Evolutionary conservation across 2,329 filamentous ascomycete species (phyloP).

Genomic region (Pleoardoris graminearum): DNA sequence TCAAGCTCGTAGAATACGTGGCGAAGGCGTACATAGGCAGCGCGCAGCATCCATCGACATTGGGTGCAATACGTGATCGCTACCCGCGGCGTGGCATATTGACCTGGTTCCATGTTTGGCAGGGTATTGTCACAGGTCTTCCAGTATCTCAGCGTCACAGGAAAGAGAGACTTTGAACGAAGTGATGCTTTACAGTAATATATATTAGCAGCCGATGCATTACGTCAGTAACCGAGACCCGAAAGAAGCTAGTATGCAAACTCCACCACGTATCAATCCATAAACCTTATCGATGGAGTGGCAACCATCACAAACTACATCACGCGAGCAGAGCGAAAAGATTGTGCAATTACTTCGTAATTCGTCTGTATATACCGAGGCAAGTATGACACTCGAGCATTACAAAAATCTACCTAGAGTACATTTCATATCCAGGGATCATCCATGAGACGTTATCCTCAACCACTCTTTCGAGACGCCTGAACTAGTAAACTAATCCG

Average conservation of each 20-base stretch:
- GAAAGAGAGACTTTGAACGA: no score
- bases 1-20: background rate
- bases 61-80: slow-evolving; percentile 93
- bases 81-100: slow-evolving; percentile 65
- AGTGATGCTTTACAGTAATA: no score
- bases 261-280: background rate
- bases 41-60: slow-evolving; percentile 88
- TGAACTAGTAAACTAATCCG: slow-evolving; percentile 32
- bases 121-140: background rate
- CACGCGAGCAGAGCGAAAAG: background rate
- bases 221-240: slow-evolving; percentile 5
- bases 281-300: background rate
- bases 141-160: no score
- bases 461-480: slow-evolving; percentile 42
- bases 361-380: slow-evolving; percentile 29
- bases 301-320: background rate
- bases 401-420: slow-evolving; percentile 39
- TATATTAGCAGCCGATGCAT: no score
- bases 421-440: slow-evolving; percentile 33
- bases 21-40: slow-evolving; percentile 70
- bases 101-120: slow-evolving; percentile 29
- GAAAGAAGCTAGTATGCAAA: background rate
- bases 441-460: slow-evolving; percentile 38
- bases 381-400: slow-evolving; percentile 9
- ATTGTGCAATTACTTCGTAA: slow-evolving; percentile 34